A percentile compares a stretch with the other conserved stretches of the same genome.
phyloP scores from a whole-genome alignment of 257 asterid species.

The Ehretia macrophylla region DNA sequence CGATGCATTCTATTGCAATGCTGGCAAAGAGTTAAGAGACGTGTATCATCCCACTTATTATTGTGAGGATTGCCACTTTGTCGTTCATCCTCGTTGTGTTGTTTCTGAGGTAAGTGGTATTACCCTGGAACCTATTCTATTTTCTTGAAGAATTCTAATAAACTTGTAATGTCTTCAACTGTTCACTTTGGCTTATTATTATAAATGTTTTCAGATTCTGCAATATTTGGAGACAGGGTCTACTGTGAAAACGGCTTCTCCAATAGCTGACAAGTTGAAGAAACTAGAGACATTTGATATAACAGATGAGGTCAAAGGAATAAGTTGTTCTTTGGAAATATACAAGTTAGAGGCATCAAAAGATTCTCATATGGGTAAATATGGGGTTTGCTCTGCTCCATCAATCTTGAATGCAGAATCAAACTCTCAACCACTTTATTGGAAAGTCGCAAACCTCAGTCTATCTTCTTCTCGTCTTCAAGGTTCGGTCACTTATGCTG shows the following conservation, averaged over 20 bases:
- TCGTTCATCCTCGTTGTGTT: conserved; percentile 8
- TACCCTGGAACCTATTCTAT: neutral
- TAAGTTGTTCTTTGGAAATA: too few species aligned
- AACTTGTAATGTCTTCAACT: too few species aligned
- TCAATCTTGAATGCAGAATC: conserved; percentile 39
- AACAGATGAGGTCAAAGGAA: too few species aligned
- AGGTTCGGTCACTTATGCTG: conserved; percentile 37
- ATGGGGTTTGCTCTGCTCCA: conserved; percentile 79
- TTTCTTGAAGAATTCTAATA: too few species aligned
- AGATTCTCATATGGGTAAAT: too few species aligned
- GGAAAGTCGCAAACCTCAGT: conserved; percentile 88
- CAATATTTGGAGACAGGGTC: neutral
- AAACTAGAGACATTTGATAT: too few species aligned
- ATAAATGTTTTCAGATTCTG: neutral
- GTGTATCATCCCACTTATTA: neutral
- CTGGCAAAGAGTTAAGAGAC: conserved; percentile 1
- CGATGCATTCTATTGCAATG: neutral
- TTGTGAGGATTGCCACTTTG: conserved; percentile 6
- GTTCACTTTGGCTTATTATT: too few species aligned
- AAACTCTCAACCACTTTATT: conserved; percentile 54
- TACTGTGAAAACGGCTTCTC: too few species aligned
- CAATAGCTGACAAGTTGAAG: too few species aligned
- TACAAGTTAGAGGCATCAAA: too few species aligned
- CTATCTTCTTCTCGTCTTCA: conserved; percentile 87
- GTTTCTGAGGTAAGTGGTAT: conserved; percentile 8